Conservation (phyloP, 106 monocot species). For the Ottelia alismoides region DNA sequence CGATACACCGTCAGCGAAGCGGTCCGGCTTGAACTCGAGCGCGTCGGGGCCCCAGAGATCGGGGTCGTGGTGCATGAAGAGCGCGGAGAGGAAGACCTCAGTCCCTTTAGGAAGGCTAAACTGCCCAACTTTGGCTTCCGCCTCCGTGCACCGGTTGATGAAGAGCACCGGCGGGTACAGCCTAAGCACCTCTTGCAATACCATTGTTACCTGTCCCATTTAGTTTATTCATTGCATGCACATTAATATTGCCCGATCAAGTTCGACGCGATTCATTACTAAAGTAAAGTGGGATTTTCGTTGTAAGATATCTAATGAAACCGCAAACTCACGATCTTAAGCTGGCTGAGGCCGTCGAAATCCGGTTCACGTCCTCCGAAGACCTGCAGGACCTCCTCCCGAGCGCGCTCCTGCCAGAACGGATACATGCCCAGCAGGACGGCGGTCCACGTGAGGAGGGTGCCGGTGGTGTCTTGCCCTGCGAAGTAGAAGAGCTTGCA, state of each 20-base stretch:
- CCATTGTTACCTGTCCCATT: constrained; percentile 53
- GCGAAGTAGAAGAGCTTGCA: too few species aligned
- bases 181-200: constrained; percentile 28
- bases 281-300: too few species aligned
- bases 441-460: constrained; percentile 18
- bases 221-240: too few species aligned
- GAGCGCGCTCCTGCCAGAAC: too few species aligned
- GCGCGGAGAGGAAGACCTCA: neutral
- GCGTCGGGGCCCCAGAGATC: constrained; percentile 10
- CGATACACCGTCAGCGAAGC: constrained; percentile 7
- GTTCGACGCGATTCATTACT: too few species aligned
- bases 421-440: constrained; percentile 13
- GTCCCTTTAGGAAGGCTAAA: neutral
- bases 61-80: constrained; percentile 8
- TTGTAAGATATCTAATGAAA: too few species aligned
- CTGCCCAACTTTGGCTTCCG: constrained; percentile 8
- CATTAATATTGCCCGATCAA: too few species aligned
- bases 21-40: constrained; percentile 8
- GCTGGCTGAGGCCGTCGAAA: too few species aligned
- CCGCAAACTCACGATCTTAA: too few species aligned
- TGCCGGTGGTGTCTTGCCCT: constrained; percentile 15
- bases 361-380: constrained; percentile 1
- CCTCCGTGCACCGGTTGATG: constrained; percentile 2
- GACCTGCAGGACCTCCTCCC: constrained; percentile 8
- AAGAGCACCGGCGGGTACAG: constrained; percentile 24